Percentiles rank a stretch among this genome's conserved stretches.
phyloP scores from a whole-genome alignment of 805 yeast species.

The Wickerhamiella hasegawae region DNA sequence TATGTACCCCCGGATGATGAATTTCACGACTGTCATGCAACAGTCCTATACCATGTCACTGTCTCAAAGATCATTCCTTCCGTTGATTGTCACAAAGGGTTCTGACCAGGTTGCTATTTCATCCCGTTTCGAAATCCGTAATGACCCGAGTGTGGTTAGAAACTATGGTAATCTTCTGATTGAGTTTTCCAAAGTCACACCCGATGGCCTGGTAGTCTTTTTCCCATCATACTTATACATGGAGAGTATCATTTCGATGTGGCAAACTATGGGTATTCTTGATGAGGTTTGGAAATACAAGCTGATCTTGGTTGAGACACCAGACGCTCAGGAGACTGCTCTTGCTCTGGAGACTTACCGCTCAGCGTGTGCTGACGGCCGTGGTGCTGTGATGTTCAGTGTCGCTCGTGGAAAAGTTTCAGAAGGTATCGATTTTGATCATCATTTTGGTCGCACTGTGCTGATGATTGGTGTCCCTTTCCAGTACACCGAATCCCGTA shows the following conservation, averaged over 20 bases:
- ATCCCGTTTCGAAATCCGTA: conserved; percentile 89
- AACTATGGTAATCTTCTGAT: conserved; percentile 86
- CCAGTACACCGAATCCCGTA: conserved; percentile 95
- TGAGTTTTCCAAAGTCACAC: conserved; percentile 88
- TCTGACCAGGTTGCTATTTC: conserved; percentile 96
- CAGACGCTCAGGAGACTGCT: conserved; percentile 97
- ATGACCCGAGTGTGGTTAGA: conserved; percentile 94
- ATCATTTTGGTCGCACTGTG: conserved; percentile 94
- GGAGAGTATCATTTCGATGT: conserved; percentile 96
- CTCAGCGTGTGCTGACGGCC: conserved; percentile 90
- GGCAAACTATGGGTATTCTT: conserved; percentile 97
- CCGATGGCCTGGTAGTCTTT: conserved; percentile 96
- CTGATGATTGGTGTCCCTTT: conserved; percentile 98
- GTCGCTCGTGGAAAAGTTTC: conserved; percentile 99
- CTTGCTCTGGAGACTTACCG: conserved; percentile 89
- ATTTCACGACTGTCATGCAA: conserved; percentile 84
- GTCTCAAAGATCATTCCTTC: conserved; percentile 81
- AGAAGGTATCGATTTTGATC: conserved; percentile 98
- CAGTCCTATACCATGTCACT: conserved; percentile 94
- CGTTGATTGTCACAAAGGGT: conserved; percentile 92
- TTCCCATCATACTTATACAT: conserved; percentile 93
- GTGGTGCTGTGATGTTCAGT: conserved; percentile 90
- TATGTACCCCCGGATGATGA: conserved; percentile 95
- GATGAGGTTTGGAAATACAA: conserved; percentile 99
- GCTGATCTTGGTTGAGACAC: conserved; percentile 88